Evolutionary conservation across 1,284 basidiomycete species (phyloP).

Genomic region (Sporisorium reilianum): DNA sequence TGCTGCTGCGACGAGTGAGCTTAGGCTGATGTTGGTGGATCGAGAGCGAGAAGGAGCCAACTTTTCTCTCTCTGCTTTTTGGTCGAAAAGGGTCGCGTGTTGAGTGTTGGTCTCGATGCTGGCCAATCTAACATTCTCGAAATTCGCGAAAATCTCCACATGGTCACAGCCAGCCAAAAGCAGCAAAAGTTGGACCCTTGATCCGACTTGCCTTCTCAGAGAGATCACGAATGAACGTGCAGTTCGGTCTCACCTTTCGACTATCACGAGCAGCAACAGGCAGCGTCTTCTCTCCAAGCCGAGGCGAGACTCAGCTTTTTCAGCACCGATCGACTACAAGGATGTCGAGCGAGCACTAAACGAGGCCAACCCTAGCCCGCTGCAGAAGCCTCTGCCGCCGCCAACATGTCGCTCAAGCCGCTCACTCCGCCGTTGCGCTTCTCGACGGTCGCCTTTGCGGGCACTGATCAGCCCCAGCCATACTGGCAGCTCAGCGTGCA

Average conservation of each 20-base stretch:
- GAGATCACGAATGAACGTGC: slow-evolving; percentile 2
- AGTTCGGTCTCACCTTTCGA: background rate
- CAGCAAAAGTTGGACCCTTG: slow-evolving; percentile 12
- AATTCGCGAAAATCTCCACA: slow-evolving; percentile 17
- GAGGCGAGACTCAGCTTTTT: background rate
- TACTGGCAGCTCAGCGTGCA: background rate
- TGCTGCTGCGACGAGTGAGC: background rate
- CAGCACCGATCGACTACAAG: background rate
- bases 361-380: background rate
- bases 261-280: background rate
- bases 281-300: background rate
- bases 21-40: background rate
- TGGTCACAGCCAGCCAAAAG: background rate
- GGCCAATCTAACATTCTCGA: slow-evolving; percentile 16
- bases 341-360: slow-evolving; percentile 11
- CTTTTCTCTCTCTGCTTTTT: slow-evolving; percentile 12
- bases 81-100: slow-evolving; percentile 21
- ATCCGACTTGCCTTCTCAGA: background rate
- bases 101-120: slow-evolving; percentile 38
- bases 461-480: slow-evolving; percentile 10
- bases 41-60: slow-evolving; percentile 4
- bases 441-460: slow-evolving; percentile 54
- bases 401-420: slow-evolving; percentile 47
- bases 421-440: slow-evolving; percentile 63
- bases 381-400: too few relatives aligned